These are phyloP conservation scores for Rhodotorula sp. DNA, from an alignment of 1,284 basidiomycete species.

Conservation along the genomic window DNA sequence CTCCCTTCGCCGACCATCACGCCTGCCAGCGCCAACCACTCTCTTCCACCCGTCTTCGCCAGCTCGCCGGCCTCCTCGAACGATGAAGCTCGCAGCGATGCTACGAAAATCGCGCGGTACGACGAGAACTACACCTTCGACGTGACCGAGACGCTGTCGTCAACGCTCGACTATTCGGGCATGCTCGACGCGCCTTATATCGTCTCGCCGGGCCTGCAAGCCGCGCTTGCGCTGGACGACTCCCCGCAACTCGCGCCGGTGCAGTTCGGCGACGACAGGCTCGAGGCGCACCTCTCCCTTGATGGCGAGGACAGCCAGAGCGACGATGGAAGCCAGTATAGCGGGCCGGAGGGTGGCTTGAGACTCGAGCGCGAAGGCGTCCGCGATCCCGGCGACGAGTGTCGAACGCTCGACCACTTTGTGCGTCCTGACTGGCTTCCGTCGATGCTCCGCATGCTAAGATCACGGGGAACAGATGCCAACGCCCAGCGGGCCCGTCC, in stretches of 20 bases:
- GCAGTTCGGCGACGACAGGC: background rate
- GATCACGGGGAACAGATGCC: no score
- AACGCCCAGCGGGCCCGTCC: background rate
- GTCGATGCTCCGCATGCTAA: no score
- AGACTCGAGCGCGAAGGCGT: background rate
- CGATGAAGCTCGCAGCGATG: background rate
- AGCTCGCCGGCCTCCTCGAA: background rate
- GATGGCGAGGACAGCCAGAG: constrained; percentile 5
- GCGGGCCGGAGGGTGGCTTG: background rate
- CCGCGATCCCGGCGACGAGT: constrained; percentile 2
- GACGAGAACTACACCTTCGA: constrained; percentile 17
- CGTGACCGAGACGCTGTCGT: constrained; percentile 1
- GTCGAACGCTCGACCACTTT: constrained; percentile 22
- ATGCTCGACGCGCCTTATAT: constrained; percentile 5
- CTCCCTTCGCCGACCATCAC: constrained; percentile 23
- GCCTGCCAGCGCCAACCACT: background rate
- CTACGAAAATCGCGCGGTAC: background rate
- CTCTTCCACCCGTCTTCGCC: background rate
- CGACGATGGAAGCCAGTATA: background rate
- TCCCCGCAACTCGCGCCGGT: constrained; percentile 1
- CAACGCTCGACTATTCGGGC: background rate
- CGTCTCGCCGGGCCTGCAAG: constrained; percentile 7
- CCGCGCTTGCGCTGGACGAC: constrained; percentile 10
- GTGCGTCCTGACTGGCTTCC: background rate
- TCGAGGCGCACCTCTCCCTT: background rate